A percentile compares a stretch with the other conserved stretches of the same genome.
These are phyloP conservation scores for Beta corolliflora DNA, from an alignment of 179 eudicot genomes.

Conservation along the genomic window DNA sequence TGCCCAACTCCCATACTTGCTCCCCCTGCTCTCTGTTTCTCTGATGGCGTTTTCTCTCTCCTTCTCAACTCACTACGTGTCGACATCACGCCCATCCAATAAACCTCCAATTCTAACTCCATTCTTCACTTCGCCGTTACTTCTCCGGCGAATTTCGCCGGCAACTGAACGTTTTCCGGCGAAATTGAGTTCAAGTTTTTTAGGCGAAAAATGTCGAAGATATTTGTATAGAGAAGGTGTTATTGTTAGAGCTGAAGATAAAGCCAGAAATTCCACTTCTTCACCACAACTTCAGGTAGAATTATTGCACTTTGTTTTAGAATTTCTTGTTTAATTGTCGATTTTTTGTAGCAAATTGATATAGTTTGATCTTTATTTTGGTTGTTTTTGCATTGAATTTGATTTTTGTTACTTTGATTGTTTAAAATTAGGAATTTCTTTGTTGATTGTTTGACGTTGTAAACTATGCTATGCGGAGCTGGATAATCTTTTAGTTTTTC, in stretches of 20 bases:
- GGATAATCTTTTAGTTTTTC: not conserved
- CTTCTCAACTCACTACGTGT: constrained; percentile 18
- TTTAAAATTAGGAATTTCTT: not conserved
- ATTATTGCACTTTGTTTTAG: not conserved
- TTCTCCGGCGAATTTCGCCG: constrained; percentile 19
- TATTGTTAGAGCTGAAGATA: constrained; percentile 69
- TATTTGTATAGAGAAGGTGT: constrained; percentile 41
- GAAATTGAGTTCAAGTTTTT: constrained; percentile 1
- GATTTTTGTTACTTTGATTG: not conserved
- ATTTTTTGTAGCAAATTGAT: not conserved
- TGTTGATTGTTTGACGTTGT: not conserved
- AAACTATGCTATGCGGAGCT: not conserved
- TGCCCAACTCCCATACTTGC: not conserved
- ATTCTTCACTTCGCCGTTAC: constrained; percentile 13
- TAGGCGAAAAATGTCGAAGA: constrained; percentile 23
- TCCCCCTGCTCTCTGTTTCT: not conserved
- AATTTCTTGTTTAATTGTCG: not conserved
- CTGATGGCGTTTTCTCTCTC: constrained; percentile 37
- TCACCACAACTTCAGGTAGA: constrained; percentile 39
- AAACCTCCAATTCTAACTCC: constrained; percentile 17
- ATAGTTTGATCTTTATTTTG: no score
- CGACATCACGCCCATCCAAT: constrained; percentile 23
- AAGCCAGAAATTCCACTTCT: constrained; percentile 45
- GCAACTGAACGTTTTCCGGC: not conserved
- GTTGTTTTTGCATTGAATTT: not conserved